A percentile compares a stretch with the other conserved stretches of the same genome.
Conservation (phyloP, 2,329 filamentous ascomycete species). For the Fusarium staphyleae region DNA sequence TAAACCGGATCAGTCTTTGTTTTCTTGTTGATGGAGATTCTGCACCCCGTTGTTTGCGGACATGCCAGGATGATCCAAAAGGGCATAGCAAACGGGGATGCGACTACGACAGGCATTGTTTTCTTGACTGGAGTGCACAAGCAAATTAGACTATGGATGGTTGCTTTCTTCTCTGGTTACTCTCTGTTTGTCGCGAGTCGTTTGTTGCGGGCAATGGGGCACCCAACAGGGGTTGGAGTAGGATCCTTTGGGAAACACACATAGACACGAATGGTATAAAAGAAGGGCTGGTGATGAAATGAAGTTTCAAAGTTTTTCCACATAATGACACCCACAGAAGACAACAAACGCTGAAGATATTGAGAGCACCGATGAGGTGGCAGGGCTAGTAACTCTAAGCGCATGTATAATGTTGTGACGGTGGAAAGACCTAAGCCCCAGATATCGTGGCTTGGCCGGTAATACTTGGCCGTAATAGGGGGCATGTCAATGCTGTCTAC, state of each 20-base stretch:
- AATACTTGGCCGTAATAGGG: not conserved
- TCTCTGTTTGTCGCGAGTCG: conserved; percentile 34
- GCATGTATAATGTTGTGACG: no score
- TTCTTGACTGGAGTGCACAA: conserved; percentile 35
- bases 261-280: conserved; percentile 32
- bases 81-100: conserved; percentile 25
- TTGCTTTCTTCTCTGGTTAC: conserved; percentile 41
- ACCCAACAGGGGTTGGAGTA: conserved; percentile 11
- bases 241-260: conserved; percentile 30
- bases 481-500: not conserved
- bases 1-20: conserved; percentile 28
- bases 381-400: not conserved
- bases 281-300: conserved; percentile 23
- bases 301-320: conserved; percentile 3
- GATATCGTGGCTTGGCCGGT: not conserved
- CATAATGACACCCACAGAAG: not conserved
- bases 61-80: conserved; percentile 11
- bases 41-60: conserved; percentile 7
- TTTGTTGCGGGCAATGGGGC: conserved; percentile 29
- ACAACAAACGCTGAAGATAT: not conserved
- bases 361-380: not conserved
- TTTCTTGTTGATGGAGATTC: conserved; percentile 28
- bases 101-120: conserved; percentile 41
- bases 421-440: no score
- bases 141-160: conserved; percentile 45